A percentile compares a stretch with the other conserved stretches of the same genome.
Evolutionary conservation across 306 rosid genomes (phyloP).

Genomic region (Dalbergia oliveri): DNA sequence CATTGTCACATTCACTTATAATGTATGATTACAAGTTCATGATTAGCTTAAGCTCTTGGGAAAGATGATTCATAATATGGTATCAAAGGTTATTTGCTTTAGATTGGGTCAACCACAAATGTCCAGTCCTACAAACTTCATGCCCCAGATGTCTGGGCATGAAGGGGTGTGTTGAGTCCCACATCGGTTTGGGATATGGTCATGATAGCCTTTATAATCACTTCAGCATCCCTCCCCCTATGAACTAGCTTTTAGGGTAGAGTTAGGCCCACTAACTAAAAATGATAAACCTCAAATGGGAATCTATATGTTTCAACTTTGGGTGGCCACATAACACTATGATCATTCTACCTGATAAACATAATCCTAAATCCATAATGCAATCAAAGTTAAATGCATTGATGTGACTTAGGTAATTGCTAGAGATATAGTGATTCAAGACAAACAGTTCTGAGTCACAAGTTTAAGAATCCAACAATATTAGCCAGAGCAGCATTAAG

Average conservation of each 20-base stretch:
- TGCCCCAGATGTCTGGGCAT: no score
- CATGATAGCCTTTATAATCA: no score
- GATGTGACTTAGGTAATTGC: not conserved
- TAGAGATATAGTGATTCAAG: constrained; percentile 14
- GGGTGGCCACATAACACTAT: not conserved
- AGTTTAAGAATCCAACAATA: not conserved
- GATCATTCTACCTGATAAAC: not conserved
- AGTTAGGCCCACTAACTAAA: no score
- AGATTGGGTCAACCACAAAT: no score
- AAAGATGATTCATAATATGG: no score
- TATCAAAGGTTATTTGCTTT: no score
- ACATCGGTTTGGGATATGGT: no score
- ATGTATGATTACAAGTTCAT: not conserved
- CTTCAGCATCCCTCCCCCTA: no score
- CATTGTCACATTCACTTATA: not conserved
- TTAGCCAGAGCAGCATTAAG: constrained; percentile 6
- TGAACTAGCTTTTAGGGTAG: no score
- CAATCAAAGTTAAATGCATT: constrained; percentile 13
- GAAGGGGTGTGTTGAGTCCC: no score
- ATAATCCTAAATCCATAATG: constrained; percentile 13
- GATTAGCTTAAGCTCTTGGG: no score
- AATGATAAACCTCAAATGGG: not conserved
- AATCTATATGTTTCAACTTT: not conserved
- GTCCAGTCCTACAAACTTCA: no score
- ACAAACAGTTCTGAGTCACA: not conserved